Conservation (phyloP, 1,284 basidiomycete species). For the Thecaphora frezii region DNA sequence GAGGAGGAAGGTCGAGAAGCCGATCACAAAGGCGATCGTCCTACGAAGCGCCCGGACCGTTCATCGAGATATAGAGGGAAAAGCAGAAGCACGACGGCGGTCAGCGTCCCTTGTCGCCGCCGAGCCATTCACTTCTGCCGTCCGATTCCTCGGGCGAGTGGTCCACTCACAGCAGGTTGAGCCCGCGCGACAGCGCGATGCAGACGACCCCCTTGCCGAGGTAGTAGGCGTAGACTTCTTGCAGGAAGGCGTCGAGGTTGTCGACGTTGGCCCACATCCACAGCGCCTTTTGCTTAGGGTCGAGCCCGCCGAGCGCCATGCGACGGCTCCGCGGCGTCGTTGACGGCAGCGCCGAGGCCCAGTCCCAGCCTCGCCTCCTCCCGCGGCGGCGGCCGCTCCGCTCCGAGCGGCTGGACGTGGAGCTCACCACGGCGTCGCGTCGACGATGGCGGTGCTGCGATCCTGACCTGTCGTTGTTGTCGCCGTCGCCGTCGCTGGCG, state of each 20-base stretch:
- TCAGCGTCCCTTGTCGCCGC: too few relatives aligned
- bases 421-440: too few relatives aligned
- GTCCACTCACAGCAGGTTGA: conserved; percentile 82
- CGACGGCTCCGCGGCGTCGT: conserved; percentile 12
- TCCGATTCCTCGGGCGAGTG: background rate
- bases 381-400: background rate
- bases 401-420: background rate
- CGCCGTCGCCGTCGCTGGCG: background rate
- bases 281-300: conserved; percentile 65
- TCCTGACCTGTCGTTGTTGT: background rate
- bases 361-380: conserved; percentile 3
- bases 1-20: conserved; percentile 90
- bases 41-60: conserved; percentile 62
- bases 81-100: background rate
- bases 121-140: too few relatives aligned
- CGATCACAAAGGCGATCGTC: conserved; percentile 94
- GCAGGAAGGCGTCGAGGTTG: conserved; percentile 89
- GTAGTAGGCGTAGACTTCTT: conserved; percentile 94
- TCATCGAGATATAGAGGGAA: background rate
- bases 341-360: conserved; percentile 10
- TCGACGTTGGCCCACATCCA: conserved; percentile 99
- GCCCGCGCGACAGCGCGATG: conserved; percentile 80
- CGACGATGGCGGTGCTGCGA: background rate
- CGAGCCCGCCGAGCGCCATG: conserved; percentile 21
- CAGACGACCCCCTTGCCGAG: conserved; percentile 93